Conservation (phyloP, 257 asterid species). For the Ophiorrhiza pumila region DNA sequence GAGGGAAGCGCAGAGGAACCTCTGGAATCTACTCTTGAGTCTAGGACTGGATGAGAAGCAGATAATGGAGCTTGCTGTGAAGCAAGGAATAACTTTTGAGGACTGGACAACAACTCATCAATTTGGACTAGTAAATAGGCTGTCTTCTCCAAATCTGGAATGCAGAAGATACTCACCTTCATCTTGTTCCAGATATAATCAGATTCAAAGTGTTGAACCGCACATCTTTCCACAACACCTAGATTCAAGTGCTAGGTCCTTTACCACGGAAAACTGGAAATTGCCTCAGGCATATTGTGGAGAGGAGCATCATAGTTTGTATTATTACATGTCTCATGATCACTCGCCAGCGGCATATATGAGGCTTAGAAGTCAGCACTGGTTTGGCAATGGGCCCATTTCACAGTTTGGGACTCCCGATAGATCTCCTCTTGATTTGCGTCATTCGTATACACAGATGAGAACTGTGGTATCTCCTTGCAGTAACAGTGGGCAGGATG, state of each 20-base stretch:
- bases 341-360: conserved; percentile 36
- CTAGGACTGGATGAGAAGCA: conserved; percentile 82
- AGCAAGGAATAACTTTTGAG: conserved; percentile 65
- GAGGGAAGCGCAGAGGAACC: conserved; percentile 71
- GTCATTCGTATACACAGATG: conserved; percentile 36
- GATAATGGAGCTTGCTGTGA: conserved; percentile 56
- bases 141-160: conserved; percentile 34
- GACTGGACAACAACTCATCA: conserved; percentile 48
- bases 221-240: conserved; percentile 43
- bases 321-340: conserved; percentile 43
- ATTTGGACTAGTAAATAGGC: conserved; percentile 33
- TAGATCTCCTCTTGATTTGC: conserved; percentile 35
- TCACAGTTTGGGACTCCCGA: conserved; percentile 29
- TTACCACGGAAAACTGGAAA: conserved; percentile 35
- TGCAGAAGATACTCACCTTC: conserved; percentile 25
- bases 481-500: conserved; percentile 35
- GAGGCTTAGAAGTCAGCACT: conserved; percentile 29
- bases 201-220: conserved; percentile 31
- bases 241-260: conserved; percentile 36
- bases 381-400: conserved; percentile 37
- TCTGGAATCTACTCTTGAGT: conserved; percentile 73
- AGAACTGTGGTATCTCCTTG: conserved; percentile 37
- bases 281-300: conserved; percentile 33
- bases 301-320: conserved; percentile 55
- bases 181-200: conserved; percentile 28